Evolutionary conservation across 176 grass and related monocot genomes (phyloP).

Genomic region (Aegilops tauschii): DNA sequence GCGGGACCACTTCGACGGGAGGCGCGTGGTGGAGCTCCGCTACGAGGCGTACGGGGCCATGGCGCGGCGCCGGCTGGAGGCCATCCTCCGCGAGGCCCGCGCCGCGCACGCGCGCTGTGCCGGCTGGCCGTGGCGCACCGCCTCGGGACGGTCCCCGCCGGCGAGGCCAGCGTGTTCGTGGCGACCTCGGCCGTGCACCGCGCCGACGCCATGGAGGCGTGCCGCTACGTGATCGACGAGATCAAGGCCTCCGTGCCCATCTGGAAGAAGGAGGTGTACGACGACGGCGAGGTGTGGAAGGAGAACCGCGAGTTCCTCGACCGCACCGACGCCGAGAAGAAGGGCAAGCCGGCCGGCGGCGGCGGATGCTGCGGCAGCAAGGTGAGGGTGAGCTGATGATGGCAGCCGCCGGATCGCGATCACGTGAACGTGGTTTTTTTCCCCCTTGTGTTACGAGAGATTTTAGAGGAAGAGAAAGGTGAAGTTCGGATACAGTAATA

Average conservation of each 20-base stretch:
- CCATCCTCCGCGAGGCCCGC: constrained; percentile 55
- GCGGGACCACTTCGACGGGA: constrained; percentile 73
- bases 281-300: constrained; percentile 97
- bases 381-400: constrained; percentile 43
- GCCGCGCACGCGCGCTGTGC: constrained; percentile 43
- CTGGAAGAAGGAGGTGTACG: constrained; percentile 99
- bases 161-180: constrained; percentile 91
- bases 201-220: constrained; percentile 86
- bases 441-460: background rate
- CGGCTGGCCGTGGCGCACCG: constrained; percentile 74
- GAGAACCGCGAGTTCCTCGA: constrained; percentile 93
- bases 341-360: background rate
- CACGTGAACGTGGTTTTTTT: background rate
- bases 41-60: constrained; percentile 90
- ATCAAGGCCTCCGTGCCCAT: constrained; percentile 90
- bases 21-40: constrained; percentile 79
- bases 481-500: no score
- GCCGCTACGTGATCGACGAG: constrained; percentile 89
- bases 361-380: constrained; percentile 72
- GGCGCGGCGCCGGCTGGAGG: constrained; percentile 58
- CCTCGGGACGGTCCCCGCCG: constrained; percentile 58
- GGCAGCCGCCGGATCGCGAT: constrained; percentile 18
- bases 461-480: background rate
- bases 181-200: constrained; percentile 82
- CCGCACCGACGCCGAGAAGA: background rate